A percentile compares a stretch with the other conserved stretches of the same genome.
Evolutionary conservation across 1,284 basidiomycete genomes (phyloP).

Genomic region (Cutaneotrichosporon sp.): DNA sequence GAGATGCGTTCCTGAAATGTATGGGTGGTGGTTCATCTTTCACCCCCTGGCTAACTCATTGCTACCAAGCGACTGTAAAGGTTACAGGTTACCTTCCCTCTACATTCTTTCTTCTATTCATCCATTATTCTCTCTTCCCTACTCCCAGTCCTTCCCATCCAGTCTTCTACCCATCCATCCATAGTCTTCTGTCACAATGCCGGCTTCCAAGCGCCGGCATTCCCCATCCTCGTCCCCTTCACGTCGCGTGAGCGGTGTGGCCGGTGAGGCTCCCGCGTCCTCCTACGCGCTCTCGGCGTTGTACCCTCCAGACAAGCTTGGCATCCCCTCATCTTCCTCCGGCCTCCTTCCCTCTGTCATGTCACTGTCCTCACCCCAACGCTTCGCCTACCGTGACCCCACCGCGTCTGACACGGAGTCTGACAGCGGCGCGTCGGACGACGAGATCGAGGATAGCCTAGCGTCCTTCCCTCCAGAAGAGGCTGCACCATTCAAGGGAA

Average conservation of each 20-base stretch:
- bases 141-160: not conserved
- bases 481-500: not conserved
- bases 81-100: not conserved
- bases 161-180: not conserved
- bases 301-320: not conserved
- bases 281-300: not conserved
- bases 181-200: not conserved
- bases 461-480: conserved; percentile 1
- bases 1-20: too few species aligned
- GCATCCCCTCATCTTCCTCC: not conserved
- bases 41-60: too few species aligned
- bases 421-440: conserved; percentile 7
- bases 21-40: too few species aligned
- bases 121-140: not conserved
- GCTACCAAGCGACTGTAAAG: too few species aligned
- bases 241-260: not conserved
- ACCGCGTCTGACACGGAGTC: not conserved
- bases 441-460: conserved; percentile 14
- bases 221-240: not conserved
- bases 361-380: not conserved
- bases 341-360: not conserved
- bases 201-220: not conserved
- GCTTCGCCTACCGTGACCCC: conserved; percentile 3
- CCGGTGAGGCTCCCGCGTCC: not conserved
- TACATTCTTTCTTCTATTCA: not conserved